Evolutionary conservation across 2,329 filamentous ascomycete genomes (phyloP).

Genomic region (Penicillium freii): DNA sequence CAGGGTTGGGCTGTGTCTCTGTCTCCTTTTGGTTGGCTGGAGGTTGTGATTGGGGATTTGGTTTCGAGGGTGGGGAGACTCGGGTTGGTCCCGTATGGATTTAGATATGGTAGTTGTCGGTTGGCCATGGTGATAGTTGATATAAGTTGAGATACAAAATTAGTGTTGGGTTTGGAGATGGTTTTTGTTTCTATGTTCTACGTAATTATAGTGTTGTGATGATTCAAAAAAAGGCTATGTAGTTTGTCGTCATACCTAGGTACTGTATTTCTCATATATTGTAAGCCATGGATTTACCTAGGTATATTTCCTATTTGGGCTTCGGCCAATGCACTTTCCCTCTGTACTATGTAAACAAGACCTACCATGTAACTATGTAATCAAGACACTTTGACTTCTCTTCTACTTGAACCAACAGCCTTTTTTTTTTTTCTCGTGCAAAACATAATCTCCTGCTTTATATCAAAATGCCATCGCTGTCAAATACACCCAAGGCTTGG

Average conservation of each 20-base stretch:
- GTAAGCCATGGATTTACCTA: no score
- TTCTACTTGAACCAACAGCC: no score
- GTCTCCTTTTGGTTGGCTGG: conserved; percentile 9
- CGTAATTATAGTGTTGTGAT: not conserved
- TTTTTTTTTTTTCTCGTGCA: no score
- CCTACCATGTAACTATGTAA: no score
- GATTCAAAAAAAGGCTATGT: not conserved
- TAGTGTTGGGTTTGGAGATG: not conserved
- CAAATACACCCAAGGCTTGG: no score
- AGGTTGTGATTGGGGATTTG: conserved; percentile 19
- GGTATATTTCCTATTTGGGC: no score
- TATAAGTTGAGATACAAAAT: not conserved
- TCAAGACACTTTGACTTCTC: no score
- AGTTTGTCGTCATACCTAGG: not conserved
- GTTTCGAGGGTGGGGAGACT: conserved; percentile 20
- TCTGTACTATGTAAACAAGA: no score
- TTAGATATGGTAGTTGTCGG: conserved; percentile 16
- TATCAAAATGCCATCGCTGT: no score
- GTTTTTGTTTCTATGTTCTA: not conserved
- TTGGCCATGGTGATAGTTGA: conserved; percentile 13
- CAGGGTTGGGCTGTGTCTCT: conserved; percentile 17
- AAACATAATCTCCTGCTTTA: no score
- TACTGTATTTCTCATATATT: no score
- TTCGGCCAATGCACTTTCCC: no score
- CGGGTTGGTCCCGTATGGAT: conserved; percentile 21